Conservation (phyloP, 208 protist genomes). For the Acanthamoeba triangularis region DNA sequence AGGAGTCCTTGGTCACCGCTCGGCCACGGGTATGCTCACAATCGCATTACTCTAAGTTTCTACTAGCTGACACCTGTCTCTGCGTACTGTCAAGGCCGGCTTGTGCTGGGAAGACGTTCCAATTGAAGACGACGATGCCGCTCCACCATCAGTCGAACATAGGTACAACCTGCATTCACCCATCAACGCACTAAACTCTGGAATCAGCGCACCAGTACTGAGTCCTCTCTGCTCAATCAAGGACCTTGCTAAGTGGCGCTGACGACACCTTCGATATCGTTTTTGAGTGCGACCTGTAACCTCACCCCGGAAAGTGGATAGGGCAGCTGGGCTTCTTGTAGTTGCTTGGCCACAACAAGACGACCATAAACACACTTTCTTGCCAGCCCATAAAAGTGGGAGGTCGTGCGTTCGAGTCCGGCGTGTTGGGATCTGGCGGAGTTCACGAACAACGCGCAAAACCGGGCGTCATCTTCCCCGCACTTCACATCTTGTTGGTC, state of each 20-base stretch:
- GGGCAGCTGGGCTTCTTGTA: no score
- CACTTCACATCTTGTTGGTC: background rate
- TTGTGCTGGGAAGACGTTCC: background rate
- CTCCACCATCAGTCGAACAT: background rate
- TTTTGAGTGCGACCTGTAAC: constrained; percentile 6
- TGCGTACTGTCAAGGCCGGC: background rate
- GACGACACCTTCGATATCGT: background rate
- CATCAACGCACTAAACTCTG: no score
- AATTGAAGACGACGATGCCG: background rate
- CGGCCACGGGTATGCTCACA: background rate
- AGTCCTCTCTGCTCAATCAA: background rate
- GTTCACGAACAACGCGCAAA: background rate
- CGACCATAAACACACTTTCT: no score
- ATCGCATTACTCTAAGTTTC: no score
- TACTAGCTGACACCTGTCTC: no score
- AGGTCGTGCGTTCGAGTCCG: no score
- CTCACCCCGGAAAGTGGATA: background rate
- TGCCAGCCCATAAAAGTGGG: no score
- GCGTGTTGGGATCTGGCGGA: background rate
- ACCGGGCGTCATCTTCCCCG: background rate
- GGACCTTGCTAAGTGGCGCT: background rate
- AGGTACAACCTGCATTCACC: background rate
- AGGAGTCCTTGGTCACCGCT: background rate
- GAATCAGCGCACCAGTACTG: background rate
- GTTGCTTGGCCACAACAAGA: no score